Evolutionary conservation across 345 rosid species (phyloP).

Genomic region (Reutealis trisperma): DNA sequence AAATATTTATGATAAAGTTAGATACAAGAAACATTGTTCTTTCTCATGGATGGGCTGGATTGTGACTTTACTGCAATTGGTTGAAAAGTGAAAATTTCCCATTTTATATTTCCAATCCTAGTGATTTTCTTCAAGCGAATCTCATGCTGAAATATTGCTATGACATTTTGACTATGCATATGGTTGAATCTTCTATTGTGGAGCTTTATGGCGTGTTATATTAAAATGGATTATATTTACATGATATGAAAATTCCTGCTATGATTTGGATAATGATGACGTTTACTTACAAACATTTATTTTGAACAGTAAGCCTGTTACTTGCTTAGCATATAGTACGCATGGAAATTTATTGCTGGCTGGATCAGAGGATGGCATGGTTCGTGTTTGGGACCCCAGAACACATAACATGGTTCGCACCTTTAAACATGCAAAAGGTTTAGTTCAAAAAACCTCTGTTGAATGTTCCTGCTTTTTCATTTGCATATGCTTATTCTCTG

Average conservation of each 20-base stretch:
- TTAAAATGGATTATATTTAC: not conserved
- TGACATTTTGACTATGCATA: not conserved
- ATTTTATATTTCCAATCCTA: not conserved
- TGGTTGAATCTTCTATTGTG: not conserved
- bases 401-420: conserved; percentile 48
- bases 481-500: not conserved
- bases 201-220: not conserved
- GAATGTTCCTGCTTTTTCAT: conserved; percentile 1
- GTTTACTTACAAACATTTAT: not conserved
- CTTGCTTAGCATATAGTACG: conserved; percentile 64
- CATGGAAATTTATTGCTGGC: conserved; percentile 61
- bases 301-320: conserved; percentile 64
- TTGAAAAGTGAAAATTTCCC: not conserved
- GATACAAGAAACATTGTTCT: not conserved
- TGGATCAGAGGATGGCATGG: conserved; percentile 79
- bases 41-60: not conserved
- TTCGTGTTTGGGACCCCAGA: conserved; percentile 67
- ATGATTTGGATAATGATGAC: not conserved
- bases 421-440: conserved; percentile 69
- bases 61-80: not conserved
- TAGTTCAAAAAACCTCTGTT: not conserved
- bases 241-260: not conserved
- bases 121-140: not conserved
- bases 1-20: too few species aligned
- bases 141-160: not conserved